phyloP scores from a whole-genome alignment of 345 rosid genomes.

The Clausena lansium region DNA sequence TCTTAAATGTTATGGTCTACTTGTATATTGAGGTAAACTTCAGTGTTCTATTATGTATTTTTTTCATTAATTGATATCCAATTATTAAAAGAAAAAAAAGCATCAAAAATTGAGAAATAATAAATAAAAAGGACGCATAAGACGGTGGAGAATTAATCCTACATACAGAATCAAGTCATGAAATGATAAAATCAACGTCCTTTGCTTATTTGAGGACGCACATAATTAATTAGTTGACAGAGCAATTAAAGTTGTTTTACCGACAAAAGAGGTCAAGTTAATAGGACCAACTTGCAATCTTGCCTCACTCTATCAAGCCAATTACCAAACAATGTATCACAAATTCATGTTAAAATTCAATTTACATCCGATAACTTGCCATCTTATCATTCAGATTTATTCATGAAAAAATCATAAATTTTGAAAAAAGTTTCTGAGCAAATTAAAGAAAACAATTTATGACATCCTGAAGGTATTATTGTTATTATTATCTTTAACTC shows the following conservation, averaged over 20 bases:
- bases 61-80: too few species aligned
- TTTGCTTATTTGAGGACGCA: conserved; percentile 13
- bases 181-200: conserved; percentile 14
- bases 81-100: background rate
- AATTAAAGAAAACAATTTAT: background rate
- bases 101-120: background rate
- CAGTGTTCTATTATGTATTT: too few species aligned
- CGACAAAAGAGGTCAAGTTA: conserved; percentile 22
- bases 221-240: background rate
- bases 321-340: background rate
- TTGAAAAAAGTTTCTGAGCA: background rate
- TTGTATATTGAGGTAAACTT: too few species aligned
- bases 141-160: background rate
- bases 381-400: background rate
- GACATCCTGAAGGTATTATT: too few species aligned
- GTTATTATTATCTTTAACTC: too few species aligned
- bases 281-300: conserved; percentile 10
- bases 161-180: conserved; percentile 14
- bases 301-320: background rate
- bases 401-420: background rate
- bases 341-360: background rate
- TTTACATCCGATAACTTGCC: background rate
- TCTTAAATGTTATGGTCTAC: too few species aligned
- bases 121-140: background rate
- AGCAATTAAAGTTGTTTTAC: conserved; percentile 19